Base-by-base conservation (phyloP, 305 asterid species). In the Petunia hybrid region DNA sequence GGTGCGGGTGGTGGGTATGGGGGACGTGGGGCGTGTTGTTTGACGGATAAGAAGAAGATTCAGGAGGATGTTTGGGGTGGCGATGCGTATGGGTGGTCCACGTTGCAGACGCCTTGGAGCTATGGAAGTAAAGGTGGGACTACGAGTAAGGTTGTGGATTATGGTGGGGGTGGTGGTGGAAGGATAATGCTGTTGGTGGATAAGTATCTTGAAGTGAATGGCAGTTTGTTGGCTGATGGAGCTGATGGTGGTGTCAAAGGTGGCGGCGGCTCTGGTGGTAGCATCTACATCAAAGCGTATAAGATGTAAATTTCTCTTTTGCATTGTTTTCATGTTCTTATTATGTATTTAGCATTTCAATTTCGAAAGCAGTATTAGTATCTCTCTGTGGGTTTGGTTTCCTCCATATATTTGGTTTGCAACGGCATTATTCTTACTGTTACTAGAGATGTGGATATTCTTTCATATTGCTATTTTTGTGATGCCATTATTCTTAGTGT, bases 1-100 rank as follows among this genome's bases (percentile, higher is more conserved):
- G 99, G 99, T 76, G 97, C 97, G 1, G 99, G 99, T 14, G 99
- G 99, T 67, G 99, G 99, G 14, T 96, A 94, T 86, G 99, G 99
- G 14, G 99, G 99, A 2, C 88, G 99, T 77, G 99, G 99, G 4
- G 99, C 99, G 0, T 92, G 96, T 12, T 94, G 99, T 84, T 86
- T 95, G 89, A 85, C 68, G 84, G 92, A 97, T 84, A 82, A 83
- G 70, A 80, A 89, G 80, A 97, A 97, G 89, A 88, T 87, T 67
- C 91, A 93, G 4, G 99, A 92, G 80, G 99, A 97, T 16, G 99
- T 93, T 39, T 97, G 99, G 99, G 99, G 99, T 45, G 99, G 99
- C 80, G 99, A 95, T 91, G 92, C 94, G 0, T 97, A 97, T 85
- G 80, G 99, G 13, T 97, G 99, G 99, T 88, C 98, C 8, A 80